A percentile compares a stretch with the other conserved stretches of the same genome.
phyloP scores from a whole-genome alignment of 495 filamentous ascomycete species.

The Penicillium subrubescens region DNA sequence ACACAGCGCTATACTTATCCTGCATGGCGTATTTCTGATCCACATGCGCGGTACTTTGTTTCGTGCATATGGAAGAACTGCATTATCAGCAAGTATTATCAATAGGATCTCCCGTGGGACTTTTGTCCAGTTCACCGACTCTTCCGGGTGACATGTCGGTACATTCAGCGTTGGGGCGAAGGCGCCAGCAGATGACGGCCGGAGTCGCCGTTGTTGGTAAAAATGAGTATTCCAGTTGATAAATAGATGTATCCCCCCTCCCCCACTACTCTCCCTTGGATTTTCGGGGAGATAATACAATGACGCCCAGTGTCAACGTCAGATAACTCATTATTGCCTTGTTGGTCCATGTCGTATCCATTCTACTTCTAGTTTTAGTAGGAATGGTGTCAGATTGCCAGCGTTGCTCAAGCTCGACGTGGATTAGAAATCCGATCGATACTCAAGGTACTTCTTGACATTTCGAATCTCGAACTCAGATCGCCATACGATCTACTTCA shows the following conservation, averaged over 20 bases:
- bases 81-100: not conserved
- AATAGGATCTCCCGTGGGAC: not conserved
- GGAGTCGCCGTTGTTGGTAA: not conserved
- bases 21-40: not conserved
- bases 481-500: not conserved
- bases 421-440: not conserved
- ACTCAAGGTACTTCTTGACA: not conserved
- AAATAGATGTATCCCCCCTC: not conserved
- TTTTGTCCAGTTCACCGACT: constrained; percentile 8
- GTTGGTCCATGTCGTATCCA: not conserved
- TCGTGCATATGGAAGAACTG: not conserved
- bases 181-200: not conserved
- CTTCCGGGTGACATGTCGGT: not conserved
- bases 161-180: not conserved
- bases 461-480: not conserved
- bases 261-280: too few relatives aligned
- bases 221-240: not conserved
- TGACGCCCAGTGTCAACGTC: not conserved
- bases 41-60: not conserved
- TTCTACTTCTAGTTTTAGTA: not conserved
- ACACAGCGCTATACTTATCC: not conserved
- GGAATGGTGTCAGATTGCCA: not conserved
- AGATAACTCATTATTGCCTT: not conserved
- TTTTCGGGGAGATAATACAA: not conserved
- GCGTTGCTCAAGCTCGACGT: not conserved